A percentile compares a stretch with the other conserved stretches of the same genome.
Conservation (phyloP, 2,329 filamentous ascomycete species). For the Sclerotinia sclerotiorum region DNA sequence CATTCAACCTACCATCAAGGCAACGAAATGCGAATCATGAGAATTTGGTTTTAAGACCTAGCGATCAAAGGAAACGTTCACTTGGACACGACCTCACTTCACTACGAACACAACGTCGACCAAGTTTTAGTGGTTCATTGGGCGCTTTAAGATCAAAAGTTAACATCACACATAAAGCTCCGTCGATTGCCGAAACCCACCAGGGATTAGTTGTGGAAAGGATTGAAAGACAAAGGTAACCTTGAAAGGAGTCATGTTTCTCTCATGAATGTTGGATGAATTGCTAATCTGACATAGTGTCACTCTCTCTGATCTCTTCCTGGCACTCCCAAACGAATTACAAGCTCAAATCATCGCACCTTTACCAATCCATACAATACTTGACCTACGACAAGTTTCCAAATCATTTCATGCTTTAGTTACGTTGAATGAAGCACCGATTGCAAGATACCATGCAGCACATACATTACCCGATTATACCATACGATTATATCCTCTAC, state of each 20-base stretch:
- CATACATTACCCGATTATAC: slow-evolving; percentile 61
- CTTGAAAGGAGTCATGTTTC: not conserved
- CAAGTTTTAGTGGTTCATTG: slow-evolving; percentile 39
- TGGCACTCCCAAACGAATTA: slow-evolving; percentile 59
- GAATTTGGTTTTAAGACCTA: slow-evolving; percentile 30
- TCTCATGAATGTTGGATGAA: not conserved
- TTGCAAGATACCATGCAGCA: slow-evolving; percentile 60
- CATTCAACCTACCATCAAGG: slow-evolving; percentile 38
- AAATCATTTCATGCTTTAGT: slow-evolving; percentile 60
- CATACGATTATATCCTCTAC: slow-evolving; percentile 56
- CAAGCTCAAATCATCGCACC: slow-evolving; percentile 62
- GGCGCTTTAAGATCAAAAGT: slow-evolving; percentile 40
- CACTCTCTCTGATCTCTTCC: slow-evolving; percentile 58
- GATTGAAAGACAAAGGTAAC: slow-evolving; percentile 31
- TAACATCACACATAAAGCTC: slow-evolving; percentile 35
- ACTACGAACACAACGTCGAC: slow-evolving; percentile 37
- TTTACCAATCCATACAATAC: slow-evolving; percentile 59
- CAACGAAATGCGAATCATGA: slow-evolving; percentile 31
- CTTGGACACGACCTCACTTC: slow-evolving; percentile 39
- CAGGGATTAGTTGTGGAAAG: slow-evolving; percentile 35
- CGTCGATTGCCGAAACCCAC: slow-evolving; percentile 36
- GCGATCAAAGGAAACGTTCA: slow-evolving; percentile 41
- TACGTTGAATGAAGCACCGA: slow-evolving; percentile 59
- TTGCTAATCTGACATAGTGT: slow-evolving; percentile 31
- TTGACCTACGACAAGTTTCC: slow-evolving; percentile 59